Evolutionary conservation across 2,329 filamentous ascomycete species (phyloP), one percentile per base, ranked within the genome.

Genomic region (Myriangium duriaei): DNA sequence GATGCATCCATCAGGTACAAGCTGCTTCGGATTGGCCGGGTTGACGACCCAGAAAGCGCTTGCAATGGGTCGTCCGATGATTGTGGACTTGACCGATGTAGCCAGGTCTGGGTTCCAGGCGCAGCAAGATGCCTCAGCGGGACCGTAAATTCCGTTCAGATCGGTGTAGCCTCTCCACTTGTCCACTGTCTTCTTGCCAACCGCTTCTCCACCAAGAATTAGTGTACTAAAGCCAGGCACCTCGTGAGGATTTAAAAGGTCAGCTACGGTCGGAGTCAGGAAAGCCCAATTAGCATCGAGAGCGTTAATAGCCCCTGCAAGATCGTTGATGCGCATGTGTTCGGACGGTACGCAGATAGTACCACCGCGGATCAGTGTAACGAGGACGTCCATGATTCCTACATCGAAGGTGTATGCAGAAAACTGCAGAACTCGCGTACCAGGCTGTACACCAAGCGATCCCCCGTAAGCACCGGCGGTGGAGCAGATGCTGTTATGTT

Each of bases 1-100:
- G n/a, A 66, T 51, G 11, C 57, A 57, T 7, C 67, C 67, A 6
- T 67, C 49, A 0, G 64, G 60, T 2, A 60, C 35, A 2, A 57
- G 45, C 6, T 30, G 32, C 11, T 51, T 37, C 14, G 45, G 38
- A 28, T 54, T 44, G 4, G 38, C 38, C 2, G 48, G 42, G 30
- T 52, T 45, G 2, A 49, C 48, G 29, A 59, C 44, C 55, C 56
- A 58, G 6, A 46, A 18, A 28, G 41, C 29, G 33, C 40, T 13
- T 12, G 47, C 58, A 10, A 18, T 17, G 9, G 24, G 14, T 10
- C 13, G 5, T 6, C 35, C 35, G 15, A 37, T 16, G n/a, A 31
- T 11, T 16, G 34, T 45, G 30, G 43, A 44, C 18, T 44, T 46
- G 11, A 46, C 43, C 5, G 44, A 38, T 12, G 33, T 40, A 13